phyloP scores from a whole-genome alignment of 2,329 filamentous ascomycete species.

The Aotearoamyces nothofagi region DNA sequence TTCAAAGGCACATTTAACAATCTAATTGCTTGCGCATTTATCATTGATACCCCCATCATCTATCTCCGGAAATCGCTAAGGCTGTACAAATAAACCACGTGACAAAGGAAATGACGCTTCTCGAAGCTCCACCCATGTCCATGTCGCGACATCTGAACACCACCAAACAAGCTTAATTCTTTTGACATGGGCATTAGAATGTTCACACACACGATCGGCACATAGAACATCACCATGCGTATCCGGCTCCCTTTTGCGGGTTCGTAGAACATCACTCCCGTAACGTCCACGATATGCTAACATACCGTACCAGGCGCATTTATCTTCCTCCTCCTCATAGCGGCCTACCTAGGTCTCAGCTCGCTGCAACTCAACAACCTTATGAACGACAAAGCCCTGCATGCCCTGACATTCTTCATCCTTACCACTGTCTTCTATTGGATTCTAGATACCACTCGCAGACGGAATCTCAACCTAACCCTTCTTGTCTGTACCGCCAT shows the following conservation, averaged over 20 bases:
- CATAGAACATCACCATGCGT: conserved; percentile 59
- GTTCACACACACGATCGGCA: no score
- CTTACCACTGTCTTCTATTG: conserved; percentile 89
- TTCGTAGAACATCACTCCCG: conserved; percentile 22
- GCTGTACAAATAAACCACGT: no score
- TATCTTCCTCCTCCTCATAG: conserved; percentile 53
- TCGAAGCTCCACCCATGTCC: no score
- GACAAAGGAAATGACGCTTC: no score
- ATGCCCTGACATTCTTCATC: conserved; percentile 77
- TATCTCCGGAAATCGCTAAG: no score
- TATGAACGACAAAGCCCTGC: conserved; percentile 82
- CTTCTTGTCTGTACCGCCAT: conserved; percentile 61
- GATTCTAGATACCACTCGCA: conserved; percentile 82
- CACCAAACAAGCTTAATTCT: no score
- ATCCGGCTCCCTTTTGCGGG: conserved; percentile 82
- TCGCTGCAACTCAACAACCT: conserved; percentile 35
- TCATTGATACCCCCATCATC: no score
- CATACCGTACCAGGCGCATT: conserved; percentile 40
- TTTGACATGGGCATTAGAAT: no score
- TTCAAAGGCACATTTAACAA: no score
- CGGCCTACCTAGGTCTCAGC: conserved; percentile 69
- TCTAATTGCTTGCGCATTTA: no score
- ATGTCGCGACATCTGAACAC: no score
- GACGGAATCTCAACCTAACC: conserved; percentile 73
- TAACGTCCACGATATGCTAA: conserved; percentile 5